Conservation (phyloP, 73 alveolate species). For the Paramecium caudatum region DNA sequence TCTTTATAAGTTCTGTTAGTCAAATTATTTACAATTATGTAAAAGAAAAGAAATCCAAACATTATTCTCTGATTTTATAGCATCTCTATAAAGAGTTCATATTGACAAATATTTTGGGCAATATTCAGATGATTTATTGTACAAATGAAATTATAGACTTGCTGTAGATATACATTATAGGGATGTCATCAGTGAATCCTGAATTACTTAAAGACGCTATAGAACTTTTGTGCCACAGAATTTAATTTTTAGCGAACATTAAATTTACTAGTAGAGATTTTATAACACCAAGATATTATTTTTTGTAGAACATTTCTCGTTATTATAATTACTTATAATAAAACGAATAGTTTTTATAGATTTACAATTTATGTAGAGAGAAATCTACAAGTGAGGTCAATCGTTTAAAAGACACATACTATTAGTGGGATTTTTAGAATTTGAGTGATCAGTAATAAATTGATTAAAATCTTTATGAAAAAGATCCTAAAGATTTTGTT, state of each 20-base stretch:
- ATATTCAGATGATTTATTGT: not conserved
- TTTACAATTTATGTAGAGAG: not conserved
- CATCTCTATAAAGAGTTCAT: constrained; percentile 29
- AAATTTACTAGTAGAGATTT: not conserved
- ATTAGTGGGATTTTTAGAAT: not conserved
- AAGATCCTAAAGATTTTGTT: constrained; percentile 15
- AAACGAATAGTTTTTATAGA: not conserved
- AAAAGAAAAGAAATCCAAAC: not conserved
- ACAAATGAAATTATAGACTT: not conserved
- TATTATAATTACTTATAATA: not conserved
- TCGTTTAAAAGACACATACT: not conserved
- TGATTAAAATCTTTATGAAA: not conserved
- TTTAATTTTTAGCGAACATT: not conserved
- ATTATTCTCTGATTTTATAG: not conserved
- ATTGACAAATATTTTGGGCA: not conserved
- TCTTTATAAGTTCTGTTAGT: constrained; percentile 1
- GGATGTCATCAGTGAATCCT: not conserved
- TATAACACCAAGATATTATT: not conserved
- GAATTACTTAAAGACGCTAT: not conserved
- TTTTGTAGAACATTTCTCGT: not conserved
- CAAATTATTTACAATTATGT: not conserved
- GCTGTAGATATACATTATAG: not conserved
- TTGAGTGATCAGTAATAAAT: not conserved
- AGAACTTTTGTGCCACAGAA: not conserved
- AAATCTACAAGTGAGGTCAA: not conserved